Conservation (phyloP, 345 rosid genomes). For the Eucalyptus pauciflora region DNA sequence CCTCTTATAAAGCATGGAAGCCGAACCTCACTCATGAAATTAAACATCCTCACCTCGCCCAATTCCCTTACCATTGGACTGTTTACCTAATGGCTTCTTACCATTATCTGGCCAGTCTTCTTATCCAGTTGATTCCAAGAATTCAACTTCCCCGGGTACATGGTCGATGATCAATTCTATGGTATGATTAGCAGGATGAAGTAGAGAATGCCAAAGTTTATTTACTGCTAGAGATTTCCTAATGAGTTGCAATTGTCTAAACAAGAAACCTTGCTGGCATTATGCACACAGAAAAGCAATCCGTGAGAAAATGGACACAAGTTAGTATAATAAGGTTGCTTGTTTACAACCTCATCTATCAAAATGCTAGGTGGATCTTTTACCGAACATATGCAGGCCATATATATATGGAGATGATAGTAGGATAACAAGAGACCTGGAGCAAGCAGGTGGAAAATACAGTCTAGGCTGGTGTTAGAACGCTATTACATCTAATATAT, state of each 20-base stretch:
- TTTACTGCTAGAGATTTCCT: neutral
- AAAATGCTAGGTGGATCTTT: neutral
- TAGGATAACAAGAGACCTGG: neutral
- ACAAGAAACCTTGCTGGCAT: neutral
- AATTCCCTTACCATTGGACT: no score
- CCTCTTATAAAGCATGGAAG: fast-evolving
- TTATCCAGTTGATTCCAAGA: neutral
- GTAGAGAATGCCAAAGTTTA: neutral
- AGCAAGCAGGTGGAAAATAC: neutral
- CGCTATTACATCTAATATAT: neutral
- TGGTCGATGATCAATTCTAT: neutral
- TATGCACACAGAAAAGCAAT: neutral
- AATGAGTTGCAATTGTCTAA: neutral
- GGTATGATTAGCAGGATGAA: neutral
- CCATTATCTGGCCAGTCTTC: neutral
- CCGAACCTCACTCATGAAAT: fast-evolving
- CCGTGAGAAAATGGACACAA: neutral
- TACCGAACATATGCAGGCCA: neutral
- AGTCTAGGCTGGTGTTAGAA: neutral
- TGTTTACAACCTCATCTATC: neutral
- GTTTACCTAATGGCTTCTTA: neutral
- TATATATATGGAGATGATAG: neutral
- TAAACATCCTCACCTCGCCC: neutral
- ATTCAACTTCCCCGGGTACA: neutral
- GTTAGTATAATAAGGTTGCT: neutral